phyloP scores from a whole-genome alignment of 2,329 filamentous ascomycete genomes.

The Epichloe uncinata region DNA sequence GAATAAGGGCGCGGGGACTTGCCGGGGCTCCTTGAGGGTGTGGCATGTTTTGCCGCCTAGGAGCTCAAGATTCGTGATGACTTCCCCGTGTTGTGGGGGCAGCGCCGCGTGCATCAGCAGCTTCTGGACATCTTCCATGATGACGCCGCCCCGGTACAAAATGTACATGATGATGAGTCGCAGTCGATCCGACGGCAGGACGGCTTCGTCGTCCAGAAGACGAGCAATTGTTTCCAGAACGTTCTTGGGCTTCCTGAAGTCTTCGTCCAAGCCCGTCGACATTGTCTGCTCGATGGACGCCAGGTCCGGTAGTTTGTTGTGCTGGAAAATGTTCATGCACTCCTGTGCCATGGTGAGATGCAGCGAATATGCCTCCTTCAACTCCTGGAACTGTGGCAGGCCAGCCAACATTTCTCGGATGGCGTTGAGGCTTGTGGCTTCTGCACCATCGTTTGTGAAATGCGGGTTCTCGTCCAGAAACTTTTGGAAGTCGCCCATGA shows the following conservation, averaged over 20 bases:
- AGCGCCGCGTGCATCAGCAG: slow-evolving; percentile 73
- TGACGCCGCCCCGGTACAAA: slow-evolving; percentile 73
- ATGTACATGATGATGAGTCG: slow-evolving; percentile 78
- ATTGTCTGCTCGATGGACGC: slow-evolving; percentile 82
- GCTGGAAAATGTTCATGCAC: slow-evolving; percentile 87
- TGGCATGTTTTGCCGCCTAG: slow-evolving; percentile 63
- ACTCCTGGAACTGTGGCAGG: slow-evolving; percentile 84
- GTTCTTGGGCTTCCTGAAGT: slow-evolving; percentile 82
- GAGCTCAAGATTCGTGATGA: slow-evolving; percentile 65
- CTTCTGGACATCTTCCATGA: slow-evolving; percentile 71
- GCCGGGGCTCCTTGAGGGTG: slow-evolving; percentile 61
- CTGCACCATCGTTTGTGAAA: slow-evolving; percentile 58
- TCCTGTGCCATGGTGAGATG: slow-evolving; percentile 96
- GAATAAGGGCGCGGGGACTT: slow-evolving; percentile 55
- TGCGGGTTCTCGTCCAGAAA: slow-evolving; percentile 88
- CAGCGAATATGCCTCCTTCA: slow-evolving; percentile 88
- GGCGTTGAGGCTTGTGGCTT: slow-evolving; percentile 67
- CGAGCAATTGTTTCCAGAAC: slow-evolving; percentile 73
- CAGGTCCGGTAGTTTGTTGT: slow-evolving; percentile 72
- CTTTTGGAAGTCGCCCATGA: slow-evolving; percentile 84
- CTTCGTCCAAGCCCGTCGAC: slow-evolving; percentile 85
- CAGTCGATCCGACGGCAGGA: slow-evolving; percentile 60
- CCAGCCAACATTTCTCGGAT: slow-evolving; percentile 97
- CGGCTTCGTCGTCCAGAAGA: slow-evolving; percentile 72
- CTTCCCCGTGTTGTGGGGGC: slow-evolving; percentile 58